A percentile compares a stretch with the other conserved stretches of the same genome.
Evolutionary conservation across 331 rosid species (phyloP).

Genomic region (Cydonia oblonga): DNA sequence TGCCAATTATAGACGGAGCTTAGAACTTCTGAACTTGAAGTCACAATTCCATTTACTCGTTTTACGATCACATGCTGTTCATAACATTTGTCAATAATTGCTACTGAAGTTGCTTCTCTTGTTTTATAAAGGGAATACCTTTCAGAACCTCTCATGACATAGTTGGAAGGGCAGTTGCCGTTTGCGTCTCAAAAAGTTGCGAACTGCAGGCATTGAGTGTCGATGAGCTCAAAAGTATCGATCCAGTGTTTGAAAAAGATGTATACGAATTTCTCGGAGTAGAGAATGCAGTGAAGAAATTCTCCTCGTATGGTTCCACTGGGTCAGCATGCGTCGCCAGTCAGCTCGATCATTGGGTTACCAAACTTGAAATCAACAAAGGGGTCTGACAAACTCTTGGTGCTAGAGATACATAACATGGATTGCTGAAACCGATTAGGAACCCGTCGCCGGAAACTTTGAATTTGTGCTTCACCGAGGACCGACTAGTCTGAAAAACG

Average conservation of each 20-base stretch:
- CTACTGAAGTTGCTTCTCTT: neutral
- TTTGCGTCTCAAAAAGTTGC: conserved; percentile 54
- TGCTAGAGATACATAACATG: neutral
- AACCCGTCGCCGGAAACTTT: neutral
- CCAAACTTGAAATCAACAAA: conserved; percentile 37
- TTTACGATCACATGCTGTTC: neutral
- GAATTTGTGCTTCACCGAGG: neutral
- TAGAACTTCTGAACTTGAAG: neutral
- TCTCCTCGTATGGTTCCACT: conserved; percentile 80
- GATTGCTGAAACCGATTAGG: neutral
- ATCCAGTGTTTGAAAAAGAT: conserved; percentile 51
- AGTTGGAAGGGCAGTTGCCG: conserved; percentile 73
- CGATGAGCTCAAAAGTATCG: conserved; percentile 56
- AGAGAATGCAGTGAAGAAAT: conserved; percentile 66
- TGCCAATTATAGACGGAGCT: neutral
- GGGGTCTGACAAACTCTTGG: neutral
- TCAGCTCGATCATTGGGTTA: conserved; percentile 57
- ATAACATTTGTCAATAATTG: neutral
- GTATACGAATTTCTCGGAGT: conserved; percentile 84
- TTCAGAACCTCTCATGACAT: conserved; percentile 93
- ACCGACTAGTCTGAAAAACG: neutral
- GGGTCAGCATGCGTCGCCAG: conserved; percentile 77
- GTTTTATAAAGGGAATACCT: conserved; percentile 62
- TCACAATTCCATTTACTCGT: neutral
- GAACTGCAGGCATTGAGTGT: conserved; percentile 59